A percentile compares a stretch with the other conserved stretches of the same genome.
These are phyloP conservation scores for Capsicum rhomboideum DNA, from an alignment of 257 asterid genomes.

Conservation along the genomic window DNA sequence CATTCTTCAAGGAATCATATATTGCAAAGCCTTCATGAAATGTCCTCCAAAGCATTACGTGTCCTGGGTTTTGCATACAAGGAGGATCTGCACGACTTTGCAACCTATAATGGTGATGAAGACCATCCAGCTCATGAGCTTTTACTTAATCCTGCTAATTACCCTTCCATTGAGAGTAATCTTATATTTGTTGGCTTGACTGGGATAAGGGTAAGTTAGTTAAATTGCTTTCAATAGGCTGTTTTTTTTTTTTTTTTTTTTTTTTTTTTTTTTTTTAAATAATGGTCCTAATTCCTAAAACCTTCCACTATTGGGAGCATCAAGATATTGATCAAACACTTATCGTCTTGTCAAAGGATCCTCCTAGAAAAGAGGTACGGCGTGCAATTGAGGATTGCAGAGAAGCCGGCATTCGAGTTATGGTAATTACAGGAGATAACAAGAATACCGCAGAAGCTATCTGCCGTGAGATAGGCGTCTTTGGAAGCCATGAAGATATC, in stretches of 20 bases:
- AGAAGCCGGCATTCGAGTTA: conserved; percentile 95
- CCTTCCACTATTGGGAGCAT: neutral
- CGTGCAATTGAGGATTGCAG: conserved; percentile 92
- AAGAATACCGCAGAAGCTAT: conserved; percentile 96
- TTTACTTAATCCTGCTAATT: conserved; percentile 72
- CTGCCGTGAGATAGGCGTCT: conserved; percentile 93
- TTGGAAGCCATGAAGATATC: conserved; percentile 68
- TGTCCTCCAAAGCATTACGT: conserved; percentile 86
- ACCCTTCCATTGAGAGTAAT: conserved; percentile 79
- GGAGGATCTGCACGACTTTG: conserved; percentile 59
- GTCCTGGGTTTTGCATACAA: conserved; percentile 93
- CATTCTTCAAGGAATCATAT: conserved; percentile 34
- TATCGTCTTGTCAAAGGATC: conserved; percentile 48
- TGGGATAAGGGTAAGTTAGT: conserved; percentile 84
- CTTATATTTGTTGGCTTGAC: conserved; percentile 86
- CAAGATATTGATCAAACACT: neutral
- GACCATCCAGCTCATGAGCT: conserved; percentile 94
- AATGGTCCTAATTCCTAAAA: neutral
- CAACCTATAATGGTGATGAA: conserved; percentile 79
- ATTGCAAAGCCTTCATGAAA: conserved; percentile 57
- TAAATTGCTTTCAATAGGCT: neutral
- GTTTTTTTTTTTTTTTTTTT: neutral
- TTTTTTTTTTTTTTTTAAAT: neutral
- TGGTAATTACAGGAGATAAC: conserved; percentile 97
- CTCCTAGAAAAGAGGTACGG: conserved; percentile 96